These are phyloP conservation scores for Nitzschia sp. DNA, from an alignment of 108 stramenopile genomes.

Conservation along the genomic window DNA sequence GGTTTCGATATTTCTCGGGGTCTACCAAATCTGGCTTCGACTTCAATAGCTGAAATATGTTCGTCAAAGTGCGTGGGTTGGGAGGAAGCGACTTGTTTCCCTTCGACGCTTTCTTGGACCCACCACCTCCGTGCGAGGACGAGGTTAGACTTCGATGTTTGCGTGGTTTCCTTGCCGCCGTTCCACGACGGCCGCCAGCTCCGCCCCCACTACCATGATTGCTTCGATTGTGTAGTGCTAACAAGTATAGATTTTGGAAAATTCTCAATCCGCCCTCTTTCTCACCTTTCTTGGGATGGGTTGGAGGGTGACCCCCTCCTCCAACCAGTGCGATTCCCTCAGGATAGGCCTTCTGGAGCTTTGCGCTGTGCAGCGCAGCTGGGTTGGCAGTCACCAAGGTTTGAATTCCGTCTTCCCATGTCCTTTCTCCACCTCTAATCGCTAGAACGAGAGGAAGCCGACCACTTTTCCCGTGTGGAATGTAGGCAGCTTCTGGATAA, in stretches of 20 bases:
- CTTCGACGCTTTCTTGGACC: neutral
- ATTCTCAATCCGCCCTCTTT: constrained; percentile 1
- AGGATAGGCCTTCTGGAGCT: constrained; percentile 32
- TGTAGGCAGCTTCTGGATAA: constrained; percentile 46
- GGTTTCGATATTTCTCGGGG: neutral
- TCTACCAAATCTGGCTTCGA: constrained; percentile 39
- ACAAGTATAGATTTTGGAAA: constrained; percentile 7
- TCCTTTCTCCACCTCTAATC: constrained; percentile 28
- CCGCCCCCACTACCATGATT: neutral
- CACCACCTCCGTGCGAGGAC: neutral
- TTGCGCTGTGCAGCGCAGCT: constrained; percentile 33
- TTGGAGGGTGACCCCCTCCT: constrained; percentile 9
- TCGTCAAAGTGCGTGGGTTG: constrained; percentile 9
- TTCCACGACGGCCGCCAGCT: constrained; percentile 11
- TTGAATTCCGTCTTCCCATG: constrained; percentile 46
- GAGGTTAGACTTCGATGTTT: neutral
- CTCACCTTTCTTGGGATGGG: neutral
- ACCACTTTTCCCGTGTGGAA: constrained; percentile 37
- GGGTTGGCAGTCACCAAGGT: constrained; percentile 43
- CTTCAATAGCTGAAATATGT: constrained; percentile 29
- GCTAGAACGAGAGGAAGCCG: constrained; percentile 47
- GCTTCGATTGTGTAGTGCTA: neutral
- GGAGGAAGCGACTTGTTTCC: neutral
- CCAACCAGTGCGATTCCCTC: constrained; percentile 36
- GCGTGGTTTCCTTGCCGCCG: neutral